Evolutionary conservation across 805 yeast species (phyloP).

Genomic region (Candida silvatica): DNA sequence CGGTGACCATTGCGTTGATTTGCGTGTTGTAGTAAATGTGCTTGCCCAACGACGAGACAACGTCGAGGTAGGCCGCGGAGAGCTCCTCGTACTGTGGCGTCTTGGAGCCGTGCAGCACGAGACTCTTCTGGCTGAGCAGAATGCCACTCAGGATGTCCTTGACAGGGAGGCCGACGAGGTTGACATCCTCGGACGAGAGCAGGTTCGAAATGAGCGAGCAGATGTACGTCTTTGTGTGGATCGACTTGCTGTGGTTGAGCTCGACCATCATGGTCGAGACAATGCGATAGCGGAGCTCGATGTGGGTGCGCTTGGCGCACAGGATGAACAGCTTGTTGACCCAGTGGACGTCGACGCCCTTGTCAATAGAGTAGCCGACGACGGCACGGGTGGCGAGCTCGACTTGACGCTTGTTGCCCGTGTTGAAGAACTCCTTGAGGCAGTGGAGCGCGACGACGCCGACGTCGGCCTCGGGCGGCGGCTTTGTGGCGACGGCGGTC

Average conservation of each 20-base stretch:
- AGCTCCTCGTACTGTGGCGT: conserved; percentile 20
- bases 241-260: conserved; percentile 4
- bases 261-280: conserved; percentile 24
- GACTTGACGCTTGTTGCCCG: conserved; percentile 54
- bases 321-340: conserved; percentile 48
- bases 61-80: conserved; percentile 34
- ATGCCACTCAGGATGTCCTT: conserved; percentile 65
- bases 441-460: conserved; percentile 25
- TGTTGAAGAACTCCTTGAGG: conserved; percentile 53
- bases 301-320: conserved; percentile 64
- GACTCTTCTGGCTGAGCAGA: conserved; percentile 36
- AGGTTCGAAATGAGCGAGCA: conserved; percentile 32
- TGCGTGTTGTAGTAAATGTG: conserved; percentile 87
- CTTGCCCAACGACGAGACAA: conserved; percentile 62
- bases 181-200: conserved; percentile 61
- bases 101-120: conserved; percentile 17
- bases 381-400: conserved; percentile 46
- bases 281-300: conserved; percentile 23
- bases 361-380: conserved; percentile 31
- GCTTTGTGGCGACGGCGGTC: background rate
- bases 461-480: background rate
- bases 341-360: conserved; percentile 34
- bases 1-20: conserved; percentile 70
- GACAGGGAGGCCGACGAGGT: conserved; percentile 81
- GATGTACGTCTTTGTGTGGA: conserved; percentile 12